Percentiles rank a stretch among this genome's conserved stretches.
Evolutionary conservation across 768 basidiomycete species (phyloP).

Genomic region (Lactarius psammicola): DNA sequence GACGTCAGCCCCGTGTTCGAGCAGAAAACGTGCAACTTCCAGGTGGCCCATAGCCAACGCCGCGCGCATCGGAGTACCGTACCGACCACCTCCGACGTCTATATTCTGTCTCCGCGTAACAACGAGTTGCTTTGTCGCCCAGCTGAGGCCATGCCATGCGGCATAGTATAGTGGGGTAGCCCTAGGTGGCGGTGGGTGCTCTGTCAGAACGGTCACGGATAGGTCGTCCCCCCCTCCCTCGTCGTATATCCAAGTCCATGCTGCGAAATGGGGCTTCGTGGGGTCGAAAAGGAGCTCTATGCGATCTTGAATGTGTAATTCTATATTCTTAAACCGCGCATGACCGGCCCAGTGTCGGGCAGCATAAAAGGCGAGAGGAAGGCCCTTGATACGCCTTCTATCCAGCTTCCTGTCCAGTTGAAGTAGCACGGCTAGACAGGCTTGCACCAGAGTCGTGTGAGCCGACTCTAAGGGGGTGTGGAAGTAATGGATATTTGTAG

Average conservation of each 20-base stretch:
- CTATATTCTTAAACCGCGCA: neutral
- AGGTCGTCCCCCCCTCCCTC: no score
- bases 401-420: neutral
- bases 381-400: neutral
- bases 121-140: neutral
- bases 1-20: neutral
- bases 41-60: neutral
- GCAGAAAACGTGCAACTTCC: neutral
- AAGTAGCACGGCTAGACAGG: neutral
- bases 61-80: neutral
- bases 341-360: conserved; percentile 5
- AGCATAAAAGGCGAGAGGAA: neutral
- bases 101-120: neutral
- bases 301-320: neutral
- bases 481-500: neutral
- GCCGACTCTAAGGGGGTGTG: neutral
- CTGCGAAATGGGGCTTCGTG: neutral
- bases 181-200: neutral
- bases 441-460: neutral
- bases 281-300: neutral
- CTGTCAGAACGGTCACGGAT: neutral
- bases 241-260: neutral
- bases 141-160: neutral
- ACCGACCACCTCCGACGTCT: neutral
- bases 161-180: conserved; percentile 1